Percentiles rank a stretch among this genome's conserved stretches.
phyloP scores from a whole-genome alignment of 345 rosid species.

The Populus alba region DNA sequence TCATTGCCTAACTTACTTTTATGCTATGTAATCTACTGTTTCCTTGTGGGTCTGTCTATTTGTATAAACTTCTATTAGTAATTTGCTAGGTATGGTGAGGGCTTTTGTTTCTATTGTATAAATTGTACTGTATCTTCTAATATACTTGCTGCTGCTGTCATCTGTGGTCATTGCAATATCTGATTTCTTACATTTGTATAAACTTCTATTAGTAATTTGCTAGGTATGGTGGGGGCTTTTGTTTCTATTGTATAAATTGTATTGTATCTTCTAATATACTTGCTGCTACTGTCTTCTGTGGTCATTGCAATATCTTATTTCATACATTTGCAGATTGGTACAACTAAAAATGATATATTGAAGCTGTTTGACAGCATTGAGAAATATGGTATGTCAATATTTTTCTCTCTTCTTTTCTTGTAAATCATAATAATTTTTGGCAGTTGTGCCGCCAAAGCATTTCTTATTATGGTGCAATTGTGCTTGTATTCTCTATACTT shows the following conservation, averaged over 20 bases:
- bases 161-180: not conserved
- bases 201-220: not conserved
- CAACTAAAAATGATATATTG: slow-evolving; percentile 60
- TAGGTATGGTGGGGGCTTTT: not conserved
- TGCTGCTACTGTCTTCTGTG: not conserved
- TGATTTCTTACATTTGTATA: not conserved
- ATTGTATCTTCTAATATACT: not conserved
- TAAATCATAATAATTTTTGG: not conserved
- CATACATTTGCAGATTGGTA: slow-evolving; percentile 55
- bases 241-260: not conserved
- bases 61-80: not conserved
- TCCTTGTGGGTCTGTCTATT: not conserved
- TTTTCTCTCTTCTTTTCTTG: not conserved
- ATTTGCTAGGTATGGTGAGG: not conserved
- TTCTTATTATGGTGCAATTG: not conserved
- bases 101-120: not conserved
- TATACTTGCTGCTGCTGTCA: slow-evolving; percentile 1
- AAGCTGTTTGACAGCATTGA: slow-evolving; percentile 84
- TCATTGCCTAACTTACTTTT: not conserved
- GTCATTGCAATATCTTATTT: not conserved
- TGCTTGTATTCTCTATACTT: not conserved
- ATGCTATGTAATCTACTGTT: not conserved
- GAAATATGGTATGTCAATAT: slow-evolving; percentile 61
- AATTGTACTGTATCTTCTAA: not conserved
- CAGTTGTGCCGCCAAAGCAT: not conserved